A percentile compares a stretch with the other conserved stretches of the same genome.
phyloP scores from a whole-genome alignment of 2,329 filamentous ascomycete species.

The Thielaviopsis musarum region DNA sequence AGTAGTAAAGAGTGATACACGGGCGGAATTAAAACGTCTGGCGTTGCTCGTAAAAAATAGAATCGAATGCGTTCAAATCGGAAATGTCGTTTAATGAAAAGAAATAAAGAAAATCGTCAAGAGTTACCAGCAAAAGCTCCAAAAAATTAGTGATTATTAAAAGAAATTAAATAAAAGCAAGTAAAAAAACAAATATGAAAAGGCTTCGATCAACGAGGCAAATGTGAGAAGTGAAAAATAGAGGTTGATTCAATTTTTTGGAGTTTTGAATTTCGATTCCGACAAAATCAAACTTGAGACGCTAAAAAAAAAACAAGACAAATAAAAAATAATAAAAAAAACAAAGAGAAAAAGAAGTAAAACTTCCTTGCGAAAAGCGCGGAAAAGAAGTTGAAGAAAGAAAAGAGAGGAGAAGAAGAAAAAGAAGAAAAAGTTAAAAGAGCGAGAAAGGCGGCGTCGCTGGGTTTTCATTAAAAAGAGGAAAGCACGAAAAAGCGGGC shows the following conservation, averaged over 20 bases:
- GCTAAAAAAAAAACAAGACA: background rate
- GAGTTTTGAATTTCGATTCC: constrained; percentile 15
- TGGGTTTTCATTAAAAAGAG: background rate
- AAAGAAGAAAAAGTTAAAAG: constrained; percentile 6
- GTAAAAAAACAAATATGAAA: constrained; percentile 9
- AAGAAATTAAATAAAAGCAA: background rate
- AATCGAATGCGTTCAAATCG: constrained; percentile 8
- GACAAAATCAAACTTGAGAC: constrained; percentile 1
- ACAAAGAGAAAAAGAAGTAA: constrained; percentile 20
- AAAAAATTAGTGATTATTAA: background rate
- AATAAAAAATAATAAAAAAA: constrained; percentile 13
- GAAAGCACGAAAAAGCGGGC: background rate
- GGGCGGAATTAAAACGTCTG: constrained; percentile 4
- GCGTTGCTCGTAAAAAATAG: background rate
- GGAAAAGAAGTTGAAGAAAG: constrained; percentile 19
- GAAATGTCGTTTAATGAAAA: constrained; percentile 12
- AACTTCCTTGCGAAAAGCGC: constrained; percentile 11
- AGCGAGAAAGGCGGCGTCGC: background rate
- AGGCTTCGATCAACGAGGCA: constrained; percentile 29
- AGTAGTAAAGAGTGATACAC: constrained; percentile 17
- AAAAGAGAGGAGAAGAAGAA: constrained; percentile 15
- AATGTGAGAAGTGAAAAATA: background rate
- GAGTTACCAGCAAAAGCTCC: background rate
- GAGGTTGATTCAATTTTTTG: background rate
- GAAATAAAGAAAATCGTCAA: constrained; percentile 7